Percentiles rank a stretch among this genome's conserved stretches.
These are phyloP conservation scores for Rhizopus arrhizus DNA, from an alignment of 371 early-diverging fungal genomes.

Conservation along the genomic window DNA sequence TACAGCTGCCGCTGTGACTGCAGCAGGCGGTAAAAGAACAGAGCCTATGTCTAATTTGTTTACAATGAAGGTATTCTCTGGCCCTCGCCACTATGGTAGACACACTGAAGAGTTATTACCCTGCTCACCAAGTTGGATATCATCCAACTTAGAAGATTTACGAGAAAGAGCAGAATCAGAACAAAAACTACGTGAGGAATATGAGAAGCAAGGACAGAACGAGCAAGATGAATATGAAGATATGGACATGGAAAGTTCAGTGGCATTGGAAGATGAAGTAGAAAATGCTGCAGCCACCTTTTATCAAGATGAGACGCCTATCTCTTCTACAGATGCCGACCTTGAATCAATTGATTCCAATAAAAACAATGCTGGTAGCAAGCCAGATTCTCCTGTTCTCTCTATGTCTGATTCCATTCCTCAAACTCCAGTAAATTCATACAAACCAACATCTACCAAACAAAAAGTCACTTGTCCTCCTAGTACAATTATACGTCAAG, in stretches of 20 bases:
- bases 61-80: constrained; percentile 43
- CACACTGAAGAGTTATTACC: constrained; percentile 22
- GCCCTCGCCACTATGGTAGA: constrained; percentile 12
- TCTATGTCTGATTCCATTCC: background rate
- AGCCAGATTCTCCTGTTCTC: background rate
- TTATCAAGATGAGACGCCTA: background rate
- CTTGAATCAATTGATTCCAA: background rate
- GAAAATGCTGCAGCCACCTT: constrained; percentile 23
- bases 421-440: background rate
- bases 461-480: constrained; percentile 28
- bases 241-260: constrained; percentile 18
- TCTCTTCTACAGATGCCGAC: background rate
- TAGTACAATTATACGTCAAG: constrained; percentile 43
- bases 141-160: constrained; percentile 16
- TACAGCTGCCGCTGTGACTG: constrained; percentile 50
- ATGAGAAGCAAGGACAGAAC: constrained; percentile 8
- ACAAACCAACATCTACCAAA: constrained; percentile 3
- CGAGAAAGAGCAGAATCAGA: constrained; percentile 24
- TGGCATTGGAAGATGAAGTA: constrained; percentile 17
- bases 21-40: constrained; percentile 41
- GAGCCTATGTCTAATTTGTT: constrained; percentile 48
- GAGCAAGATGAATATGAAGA: constrained; percentile 9
- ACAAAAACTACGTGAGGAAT: constrained; percentile 22
- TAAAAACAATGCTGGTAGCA: constrained; percentile 1
- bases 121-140: constrained; percentile 4